phyloP scores from a whole-genome alignment of 768 basidiomycete genomes.

The Suillus decipiens region DNA sequence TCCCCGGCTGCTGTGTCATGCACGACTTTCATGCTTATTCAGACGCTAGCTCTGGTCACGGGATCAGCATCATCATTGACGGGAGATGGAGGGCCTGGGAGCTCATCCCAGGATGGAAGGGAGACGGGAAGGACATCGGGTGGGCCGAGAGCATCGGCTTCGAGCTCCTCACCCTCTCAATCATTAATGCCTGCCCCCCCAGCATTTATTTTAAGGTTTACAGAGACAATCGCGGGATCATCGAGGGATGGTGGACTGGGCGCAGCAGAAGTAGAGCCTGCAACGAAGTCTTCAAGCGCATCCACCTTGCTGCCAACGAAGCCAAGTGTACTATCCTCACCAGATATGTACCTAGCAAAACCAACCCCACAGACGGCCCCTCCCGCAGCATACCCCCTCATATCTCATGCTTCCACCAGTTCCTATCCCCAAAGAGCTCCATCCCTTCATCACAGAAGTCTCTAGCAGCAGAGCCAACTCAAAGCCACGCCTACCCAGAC shows the following conservation, averaged over 20 bases:
- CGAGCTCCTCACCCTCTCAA: conserved; percentile 35
- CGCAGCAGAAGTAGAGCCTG: conserved; percentile 27
- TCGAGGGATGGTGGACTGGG: conserved; percentile 40
- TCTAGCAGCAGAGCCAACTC: background rate
- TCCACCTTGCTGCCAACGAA: conserved; percentile 9
- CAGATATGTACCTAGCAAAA: no score
- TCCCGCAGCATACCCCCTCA: background rate
- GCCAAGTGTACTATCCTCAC: no score
- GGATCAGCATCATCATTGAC: conserved; percentile 32
- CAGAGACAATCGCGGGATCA: conserved; percentile 36
- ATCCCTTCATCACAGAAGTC: background rate
- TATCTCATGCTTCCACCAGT: conserved; percentile 16
- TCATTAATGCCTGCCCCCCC: conserved; percentile 9
- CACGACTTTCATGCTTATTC: conserved; percentile 39
- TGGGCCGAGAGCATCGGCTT: conserved; percentile 29
- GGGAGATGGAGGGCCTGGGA: conserved; percentile 17
- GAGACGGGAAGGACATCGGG: conserved; percentile 37
- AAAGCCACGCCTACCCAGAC: background rate
- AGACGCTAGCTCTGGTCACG: conserved; percentile 40
- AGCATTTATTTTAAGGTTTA: conserved; percentile 9
- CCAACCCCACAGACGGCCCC: no score
- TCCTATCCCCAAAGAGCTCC: conserved; percentile 10
- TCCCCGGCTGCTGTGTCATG: conserved; percentile 30
- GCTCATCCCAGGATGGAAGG: no score
- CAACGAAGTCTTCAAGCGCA: conserved; percentile 30